Evolutionary conservation across 169 alveolate genomes (phyloP), one percentile per base, ranked within the genome.

Genomic region (Plasmodium vivax): DNA sequence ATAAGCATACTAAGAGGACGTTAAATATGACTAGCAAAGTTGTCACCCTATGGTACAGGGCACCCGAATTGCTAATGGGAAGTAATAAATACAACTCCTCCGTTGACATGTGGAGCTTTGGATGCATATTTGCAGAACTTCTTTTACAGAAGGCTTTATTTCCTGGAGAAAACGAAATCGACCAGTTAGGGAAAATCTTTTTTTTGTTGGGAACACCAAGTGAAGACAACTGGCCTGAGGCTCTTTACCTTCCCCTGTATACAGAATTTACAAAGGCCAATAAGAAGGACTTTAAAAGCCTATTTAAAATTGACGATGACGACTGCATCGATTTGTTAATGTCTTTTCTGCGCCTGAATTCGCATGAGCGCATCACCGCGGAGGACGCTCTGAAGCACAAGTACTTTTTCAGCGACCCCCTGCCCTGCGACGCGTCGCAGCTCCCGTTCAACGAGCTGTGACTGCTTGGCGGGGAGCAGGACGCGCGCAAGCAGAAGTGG

Each of bases 51-150:
- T 98, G 99, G 99, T 98, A 98, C 93, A 83, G 99, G 83, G 98
- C 99, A 2, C 99, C 99, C 1, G 99, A 99, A 96, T 98, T 98
- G 36, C 97, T 98, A 79, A 96, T 97, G 88, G 98, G 99, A 23
- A 98, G 99, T 27, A 97, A 96, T 30, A 73, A 96, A 62, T 98
- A 98, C 87, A 97, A 98, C 32, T 95, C 96, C 75, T 98, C 99
- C 0, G 98, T 98, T 77, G 99, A 98, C 93, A 96, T 98, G 92
- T 98, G 99, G 99, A 95, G 98, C 56, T 97, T 96, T 8, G 99
- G 99, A 3, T 98, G 99, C 84, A 97, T 98, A 12, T 98, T 98
- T 94, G 99, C 99, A n/a, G 99, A 98, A 93, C 95, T 98, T 32
- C 88, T 97, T 34, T 74, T 95, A 27, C 97, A 96, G 94, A 98